A percentile compares a stretch with the other conserved stretches of the same genome.
These are phyloP conservation scores for Colletotrichum tamarilloi DNA, from an alignment of 2,329 filamentous ascomycete species.

Conservation along the genomic window DNA sequence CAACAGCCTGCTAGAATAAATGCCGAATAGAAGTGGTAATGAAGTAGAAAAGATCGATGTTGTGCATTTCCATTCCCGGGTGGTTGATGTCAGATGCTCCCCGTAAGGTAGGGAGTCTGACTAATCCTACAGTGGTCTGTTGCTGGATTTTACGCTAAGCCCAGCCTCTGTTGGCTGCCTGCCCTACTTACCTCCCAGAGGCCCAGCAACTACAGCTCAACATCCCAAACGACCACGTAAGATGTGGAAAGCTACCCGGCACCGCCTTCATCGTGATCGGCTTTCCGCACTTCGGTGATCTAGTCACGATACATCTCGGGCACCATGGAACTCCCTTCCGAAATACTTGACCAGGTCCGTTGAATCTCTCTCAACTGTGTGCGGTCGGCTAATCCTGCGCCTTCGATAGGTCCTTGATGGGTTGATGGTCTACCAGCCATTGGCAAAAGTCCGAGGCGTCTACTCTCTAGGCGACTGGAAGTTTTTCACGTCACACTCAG, in stretches of 20 bases:
- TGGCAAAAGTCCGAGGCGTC: neutral
- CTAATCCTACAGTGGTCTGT: neutral
- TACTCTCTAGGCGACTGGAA: neutral
- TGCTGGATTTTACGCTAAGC: neutral
- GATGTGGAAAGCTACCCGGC: neutral
- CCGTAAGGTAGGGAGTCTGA: neutral
- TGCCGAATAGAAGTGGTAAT: neutral
- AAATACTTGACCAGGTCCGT: constrained; percentile 9
- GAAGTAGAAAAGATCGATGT: neutral
- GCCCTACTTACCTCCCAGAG: no score
- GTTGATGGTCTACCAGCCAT: neutral
- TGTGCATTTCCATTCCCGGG: neutral
- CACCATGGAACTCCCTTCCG: neutral
- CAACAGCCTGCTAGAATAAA: no score
- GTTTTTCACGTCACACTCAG: neutral
- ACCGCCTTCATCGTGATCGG: neutral
- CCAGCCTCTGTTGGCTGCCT: no score
- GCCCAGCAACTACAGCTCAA: neutral
- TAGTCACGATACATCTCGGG: no score
- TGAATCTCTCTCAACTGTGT: neutral
- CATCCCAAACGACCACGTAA: neutral
- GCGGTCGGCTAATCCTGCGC: neutral
- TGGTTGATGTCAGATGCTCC: neutral
- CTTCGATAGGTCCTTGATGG: neutral
- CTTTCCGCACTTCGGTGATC: neutral